Evolutionary conservation across 2,329 filamentous ascomycete species (phyloP).

Genomic region (Aspergillus pseudoviridinutans): DNA sequence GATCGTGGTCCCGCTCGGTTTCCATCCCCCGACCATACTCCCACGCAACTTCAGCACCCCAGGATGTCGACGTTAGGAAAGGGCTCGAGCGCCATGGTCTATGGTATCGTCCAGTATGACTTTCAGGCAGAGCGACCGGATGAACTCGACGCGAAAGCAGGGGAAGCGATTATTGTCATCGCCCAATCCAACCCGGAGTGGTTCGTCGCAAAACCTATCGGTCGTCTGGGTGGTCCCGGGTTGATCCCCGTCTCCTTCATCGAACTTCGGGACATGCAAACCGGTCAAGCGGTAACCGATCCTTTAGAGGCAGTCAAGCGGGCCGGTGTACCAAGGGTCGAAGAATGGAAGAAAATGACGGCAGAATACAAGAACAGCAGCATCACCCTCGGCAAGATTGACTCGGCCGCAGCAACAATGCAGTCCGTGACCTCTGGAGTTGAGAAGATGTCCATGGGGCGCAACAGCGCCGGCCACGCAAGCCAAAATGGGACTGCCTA

Average conservation of each 20-base stretch:
- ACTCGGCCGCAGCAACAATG: constrained; percentile 42
- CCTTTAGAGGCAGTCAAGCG: constrained; percentile 78
- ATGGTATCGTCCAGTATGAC: constrained; percentile 95
- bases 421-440: constrained; percentile 65
- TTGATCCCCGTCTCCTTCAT: constrained; percentile 96
- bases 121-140: constrained; percentile 94
- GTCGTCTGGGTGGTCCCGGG: constrained; percentile 87
- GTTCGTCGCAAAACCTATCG: constrained; percentile 99
- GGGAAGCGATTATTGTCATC: constrained; percentile 96
- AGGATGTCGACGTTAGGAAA: constrained; percentile 49
- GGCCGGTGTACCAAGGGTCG: constrained; percentile 88
- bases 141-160: constrained; percentile 89
- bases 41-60: constrained; percentile 18
- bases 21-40: constrained; percentile 22
- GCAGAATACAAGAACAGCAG: constrained; percentile 99
- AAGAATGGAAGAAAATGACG: constrained; percentile 99
- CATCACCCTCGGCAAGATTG: constrained; percentile 90
- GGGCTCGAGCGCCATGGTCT: constrained; percentile 76
- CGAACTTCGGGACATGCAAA: constrained; percentile 90
- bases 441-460: constrained; percentile 74
- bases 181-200: constrained; percentile 98
- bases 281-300: constrained; percentile 75
- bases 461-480: constrained; percentile 47
- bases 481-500: constrained; percentile 48
- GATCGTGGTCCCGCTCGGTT: constrained; percentile 47